phyloP scores from a whole-genome alignment of 108 stramenopile genomes.

The Cyclotella baltica region DNA sequence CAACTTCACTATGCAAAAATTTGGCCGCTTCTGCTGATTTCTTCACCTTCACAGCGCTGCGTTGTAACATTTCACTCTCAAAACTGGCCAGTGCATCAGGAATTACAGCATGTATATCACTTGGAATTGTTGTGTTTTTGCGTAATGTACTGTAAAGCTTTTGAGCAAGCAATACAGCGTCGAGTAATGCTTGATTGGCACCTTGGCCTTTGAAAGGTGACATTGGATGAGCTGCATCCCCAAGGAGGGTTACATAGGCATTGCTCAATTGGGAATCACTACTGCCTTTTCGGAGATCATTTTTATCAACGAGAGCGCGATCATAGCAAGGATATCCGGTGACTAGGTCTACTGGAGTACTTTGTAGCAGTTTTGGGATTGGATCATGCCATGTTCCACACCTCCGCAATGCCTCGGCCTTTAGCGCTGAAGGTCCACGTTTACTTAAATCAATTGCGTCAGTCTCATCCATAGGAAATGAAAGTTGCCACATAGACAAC shows the following conservation, averaged over 20 bases:
- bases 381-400: slow-evolving; percentile 77
- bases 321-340: slow-evolving; percentile 93
- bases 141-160: slow-evolving; percentile 45
- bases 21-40: slow-evolving; percentile 73
- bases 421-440: slow-evolving; percentile 59
- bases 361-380: slow-evolving; percentile 61
- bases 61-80: slow-evolving; percentile 67
- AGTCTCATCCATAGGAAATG: slow-evolving; percentile 75
- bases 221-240: slow-evolving; percentile 91
- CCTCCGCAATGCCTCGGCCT: slow-evolving; percentile 64
- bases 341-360: slow-evolving; percentile 64
- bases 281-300: slow-evolving; percentile 34
- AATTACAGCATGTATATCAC: slow-evolving; percentile 1
- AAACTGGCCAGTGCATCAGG: slow-evolving; percentile 54
- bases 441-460: slow-evolving; percentile 58
- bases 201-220: slow-evolving; percentile 91
- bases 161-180: slow-evolving; percentile 74
- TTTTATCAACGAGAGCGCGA: slow-evolving; percentile 58
- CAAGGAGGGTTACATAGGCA: slow-evolving; percentile 63
- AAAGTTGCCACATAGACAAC: slow-evolving; percentile 89
- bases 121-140: slow-evolving; percentile 7
- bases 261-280: slow-evolving; percentile 15
- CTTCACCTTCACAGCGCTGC: slow-evolving; percentile 67
- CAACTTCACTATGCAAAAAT: slow-evolving; percentile 70
- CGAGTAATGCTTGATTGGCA: slow-evolving; percentile 85